These are phyloP conservation scores for Penicillium sp. DNA, from an alignment of 2,329 filamentous ascomycete genomes.

Conservation along the genomic window DNA sequence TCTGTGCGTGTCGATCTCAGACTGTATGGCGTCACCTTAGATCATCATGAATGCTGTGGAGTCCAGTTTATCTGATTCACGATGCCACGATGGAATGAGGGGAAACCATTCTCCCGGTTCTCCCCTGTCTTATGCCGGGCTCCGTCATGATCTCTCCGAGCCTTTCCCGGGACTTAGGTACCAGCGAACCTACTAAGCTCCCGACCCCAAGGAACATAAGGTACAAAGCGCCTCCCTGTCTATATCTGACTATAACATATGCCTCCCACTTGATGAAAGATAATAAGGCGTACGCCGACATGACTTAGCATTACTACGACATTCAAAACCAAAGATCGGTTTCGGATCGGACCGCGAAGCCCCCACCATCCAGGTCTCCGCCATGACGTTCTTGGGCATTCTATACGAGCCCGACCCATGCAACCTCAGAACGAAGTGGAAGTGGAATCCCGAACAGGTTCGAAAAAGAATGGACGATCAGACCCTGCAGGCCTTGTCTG, in stretches of 20 bases:
- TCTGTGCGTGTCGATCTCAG: neutral
- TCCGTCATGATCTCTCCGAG: neutral
- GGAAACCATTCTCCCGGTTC: neutral
- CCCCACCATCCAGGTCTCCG: conserved; percentile 2
- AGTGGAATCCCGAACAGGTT: neutral
- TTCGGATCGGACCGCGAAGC: conserved; percentile 16
- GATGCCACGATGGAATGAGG: neutral
- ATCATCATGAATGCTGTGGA: neutral
- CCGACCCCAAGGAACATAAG: neutral
- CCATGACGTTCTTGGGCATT: conserved; percentile 12
- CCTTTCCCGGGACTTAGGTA: neutral
- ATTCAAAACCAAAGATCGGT: conserved; percentile 6
- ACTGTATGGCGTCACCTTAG: neutral
- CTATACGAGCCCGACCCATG: neutral
- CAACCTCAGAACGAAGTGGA: neutral
- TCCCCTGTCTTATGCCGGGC: neutral
- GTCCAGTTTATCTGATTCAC: neutral
- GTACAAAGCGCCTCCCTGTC: neutral
- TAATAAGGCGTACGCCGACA: neutral
- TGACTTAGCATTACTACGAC: neutral
- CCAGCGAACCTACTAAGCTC: neutral
- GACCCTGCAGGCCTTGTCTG: neutral
- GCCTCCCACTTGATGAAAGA: neutral
- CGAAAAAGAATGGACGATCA: neutral
- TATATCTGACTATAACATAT: neutral